These are phyloP conservation scores for Globisporangium rhizosaccharum DNA, from an alignment of 352 stramenopile species.

Conservation along the genomic window DNA sequence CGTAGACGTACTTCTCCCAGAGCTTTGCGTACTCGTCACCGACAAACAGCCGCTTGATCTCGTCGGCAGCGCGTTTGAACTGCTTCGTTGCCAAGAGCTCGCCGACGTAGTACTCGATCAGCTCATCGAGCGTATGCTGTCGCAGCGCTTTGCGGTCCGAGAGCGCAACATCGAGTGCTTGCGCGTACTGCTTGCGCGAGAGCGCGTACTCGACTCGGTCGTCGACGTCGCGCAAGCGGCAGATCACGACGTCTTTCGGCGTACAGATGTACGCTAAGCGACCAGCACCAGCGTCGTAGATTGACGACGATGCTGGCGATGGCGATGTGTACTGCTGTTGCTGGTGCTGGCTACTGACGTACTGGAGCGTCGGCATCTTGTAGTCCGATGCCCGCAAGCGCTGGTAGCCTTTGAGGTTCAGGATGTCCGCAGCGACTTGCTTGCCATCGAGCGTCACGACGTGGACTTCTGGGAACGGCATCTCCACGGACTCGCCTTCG, in stretches of 20 bases:
- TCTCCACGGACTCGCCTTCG: conserved; percentile 63
- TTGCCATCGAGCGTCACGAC: conserved; percentile 87
- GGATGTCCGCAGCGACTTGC: conserved; percentile 76
- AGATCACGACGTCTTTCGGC: conserved; percentile 84
- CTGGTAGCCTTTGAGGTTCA: conserved; percentile 72
- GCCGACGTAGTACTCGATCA: conserved; percentile 73
- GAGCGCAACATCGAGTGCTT: conserved; percentile 58
- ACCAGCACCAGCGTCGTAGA: conserved; percentile 67
- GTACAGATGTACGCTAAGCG: conserved; percentile 76
- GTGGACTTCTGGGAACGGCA: conserved; percentile 78
- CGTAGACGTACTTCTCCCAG: conserved; percentile 87
- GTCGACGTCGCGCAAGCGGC: conserved; percentile 67
- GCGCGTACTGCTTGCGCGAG: conserved; percentile 48
- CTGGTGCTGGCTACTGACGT: conserved; percentile 15
- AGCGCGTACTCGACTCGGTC: conserved; percentile 74
- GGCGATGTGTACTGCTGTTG: conserved; percentile 1
- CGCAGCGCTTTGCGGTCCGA: conserved; percentile 51
- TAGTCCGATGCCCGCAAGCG: conserved; percentile 74
- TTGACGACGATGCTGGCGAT: conserved; percentile 27
- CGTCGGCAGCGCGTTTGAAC: conserved; percentile 64
- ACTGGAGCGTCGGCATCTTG: conserved; percentile 73
- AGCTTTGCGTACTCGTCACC: conserved; percentile 59
- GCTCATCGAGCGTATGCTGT: conserved; percentile 47
- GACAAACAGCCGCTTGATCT: conserved; percentile 67
- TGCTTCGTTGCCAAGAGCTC: conserved; percentile 69